Percentiles rank a stretch among this genome's conserved stretches.
Conservation (phyloP, 345 rosid genomes). For the Bruguiera sexangula region DNA sequence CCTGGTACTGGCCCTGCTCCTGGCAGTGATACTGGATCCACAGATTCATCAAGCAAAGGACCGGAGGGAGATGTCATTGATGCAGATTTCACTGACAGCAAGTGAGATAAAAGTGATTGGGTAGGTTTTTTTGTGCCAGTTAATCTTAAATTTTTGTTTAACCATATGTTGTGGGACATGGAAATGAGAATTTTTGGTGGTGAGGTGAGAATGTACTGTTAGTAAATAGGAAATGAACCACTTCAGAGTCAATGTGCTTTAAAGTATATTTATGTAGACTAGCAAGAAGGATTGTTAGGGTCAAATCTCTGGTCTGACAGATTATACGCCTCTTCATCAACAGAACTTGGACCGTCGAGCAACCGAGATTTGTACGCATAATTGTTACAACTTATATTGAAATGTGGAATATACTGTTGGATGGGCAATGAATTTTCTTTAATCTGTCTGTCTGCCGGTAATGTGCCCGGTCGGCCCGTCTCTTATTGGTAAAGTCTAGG, state of each 20-base stretch:
- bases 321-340: too few relatives aligned
- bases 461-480: too few relatives aligned
- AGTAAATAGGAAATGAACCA: neutral
- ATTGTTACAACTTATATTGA: too few relatives aligned
- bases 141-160: conserved; percentile 13
- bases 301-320: too few relatives aligned
- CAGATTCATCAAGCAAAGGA: conserved; percentile 55
- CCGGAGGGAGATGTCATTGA: conserved; percentile 89
- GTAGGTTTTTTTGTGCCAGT: neutral
- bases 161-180: conserved; percentile 8
- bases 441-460: too few relatives aligned
- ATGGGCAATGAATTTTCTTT: too few relatives aligned
- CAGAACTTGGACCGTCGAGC: too few relatives aligned
- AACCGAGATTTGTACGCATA: too few relatives aligned
- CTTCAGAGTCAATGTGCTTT: neutral
- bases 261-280: neutral
- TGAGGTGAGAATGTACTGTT: neutral
- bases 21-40: conserved; percentile 52
- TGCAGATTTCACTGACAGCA: conserved; percentile 88
- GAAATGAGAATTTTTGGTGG: neutral
- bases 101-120: conserved; percentile 35
- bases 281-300: neutral
- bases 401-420: too few relatives aligned
- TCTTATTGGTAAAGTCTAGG: too few relatives aligned
- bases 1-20: conserved; percentile 50